Evolutionary conservation across 805 yeast genomes (phyloP).

Genomic region (Starmerella stigmatis): DNA sequence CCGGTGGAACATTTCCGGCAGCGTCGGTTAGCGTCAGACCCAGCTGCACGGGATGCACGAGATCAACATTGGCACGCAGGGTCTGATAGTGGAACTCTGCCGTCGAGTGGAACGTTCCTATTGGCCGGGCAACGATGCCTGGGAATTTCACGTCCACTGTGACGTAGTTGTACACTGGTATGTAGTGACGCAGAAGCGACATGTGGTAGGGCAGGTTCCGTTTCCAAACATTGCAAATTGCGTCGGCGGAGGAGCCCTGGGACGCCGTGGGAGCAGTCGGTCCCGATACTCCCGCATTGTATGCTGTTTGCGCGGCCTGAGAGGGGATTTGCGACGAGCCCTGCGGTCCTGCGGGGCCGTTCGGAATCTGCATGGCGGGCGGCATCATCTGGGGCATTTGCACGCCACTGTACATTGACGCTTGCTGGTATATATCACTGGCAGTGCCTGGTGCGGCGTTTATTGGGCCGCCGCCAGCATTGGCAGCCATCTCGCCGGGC

Average conservation of each 20-base stretch:
- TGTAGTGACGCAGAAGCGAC: constrained; percentile 32
- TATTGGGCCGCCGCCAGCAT: constrained; percentile 2
- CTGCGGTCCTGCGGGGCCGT: constrained; percentile 3
- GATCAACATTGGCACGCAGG: constrained; percentile 79
- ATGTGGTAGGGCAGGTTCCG: constrained; percentile 35
- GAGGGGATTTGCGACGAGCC: not conserved
- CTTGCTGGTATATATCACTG: not conserved
- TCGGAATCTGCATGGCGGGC: constrained; percentile 13
- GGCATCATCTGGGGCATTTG: constrained; percentile 19
- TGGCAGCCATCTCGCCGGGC: constrained; percentile 20
- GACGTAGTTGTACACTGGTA: constrained; percentile 32
- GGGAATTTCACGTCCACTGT: constrained; percentile 84
- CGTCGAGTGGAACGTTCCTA: constrained; percentile 82
- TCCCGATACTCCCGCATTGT: not conserved
- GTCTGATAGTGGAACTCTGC: constrained; percentile 95
- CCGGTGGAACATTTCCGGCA: constrained; percentile 57
- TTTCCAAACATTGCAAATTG: constrained; percentile 34
- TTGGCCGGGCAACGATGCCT: constrained; percentile 91
- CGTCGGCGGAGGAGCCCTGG: constrained; percentile 6
- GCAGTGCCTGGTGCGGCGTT: not conserved
- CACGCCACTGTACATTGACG: constrained; percentile 14
- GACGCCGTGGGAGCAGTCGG: constrained; percentile 4
- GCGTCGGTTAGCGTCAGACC: constrained; percentile 66
- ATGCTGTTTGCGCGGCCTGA: not conserved
- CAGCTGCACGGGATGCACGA: constrained; percentile 74